Evolutionary conservation across 805 yeast species (phyloP).

Genomic region (Metschnikowia borealis): DNA sequence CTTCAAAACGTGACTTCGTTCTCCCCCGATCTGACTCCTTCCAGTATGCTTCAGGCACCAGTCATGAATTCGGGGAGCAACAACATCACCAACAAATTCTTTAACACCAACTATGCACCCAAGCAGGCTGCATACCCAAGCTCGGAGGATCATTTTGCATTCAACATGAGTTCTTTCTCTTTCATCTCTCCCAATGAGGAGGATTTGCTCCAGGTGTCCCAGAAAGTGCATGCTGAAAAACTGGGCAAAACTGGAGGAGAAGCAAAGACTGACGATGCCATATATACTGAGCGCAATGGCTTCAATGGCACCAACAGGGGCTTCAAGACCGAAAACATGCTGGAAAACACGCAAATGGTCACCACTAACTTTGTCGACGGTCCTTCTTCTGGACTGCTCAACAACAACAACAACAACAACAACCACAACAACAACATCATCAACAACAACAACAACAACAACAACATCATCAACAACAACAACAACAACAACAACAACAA

Average conservation of each 20-base stretch:
- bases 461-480: slow-evolving; percentile 1
- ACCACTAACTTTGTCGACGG: slow-evolving; percentile 19
- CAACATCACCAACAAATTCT: slow-evolving; percentile 34
- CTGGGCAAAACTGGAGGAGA: neutral
- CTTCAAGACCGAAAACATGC: neutral
- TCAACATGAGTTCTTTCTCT: slow-evolving; percentile 31
- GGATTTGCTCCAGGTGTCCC: neutral
- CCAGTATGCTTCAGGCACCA: slow-evolving; percentile 26
- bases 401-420: neutral
- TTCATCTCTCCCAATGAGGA: slow-evolving; percentile 2
- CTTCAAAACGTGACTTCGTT: slow-evolving; percentile 3
- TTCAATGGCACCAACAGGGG: slow-evolving; percentile 6
- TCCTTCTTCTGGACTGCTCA: slow-evolving; percentile 7
- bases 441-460: too few species aligned
- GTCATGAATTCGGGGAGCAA: slow-evolving; percentile 26
- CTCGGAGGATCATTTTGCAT: slow-evolving; percentile 30
- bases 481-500: neutral
- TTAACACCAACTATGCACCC: slow-evolving; percentile 26
- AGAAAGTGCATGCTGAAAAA: neutral
- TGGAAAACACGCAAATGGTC: neutral
- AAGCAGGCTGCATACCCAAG: slow-evolving; percentile 1
- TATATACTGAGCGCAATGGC: neutral
- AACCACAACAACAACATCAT: too few species aligned
- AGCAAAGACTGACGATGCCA: neutral
- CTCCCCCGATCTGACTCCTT: slow-evolving; percentile 3